Evolutionary conservation across 2,329 filamentous ascomycete species (phyloP), one percentile per base, ranked within the genome.

Genomic region (Ceratocystis eucalypticola): DNA sequence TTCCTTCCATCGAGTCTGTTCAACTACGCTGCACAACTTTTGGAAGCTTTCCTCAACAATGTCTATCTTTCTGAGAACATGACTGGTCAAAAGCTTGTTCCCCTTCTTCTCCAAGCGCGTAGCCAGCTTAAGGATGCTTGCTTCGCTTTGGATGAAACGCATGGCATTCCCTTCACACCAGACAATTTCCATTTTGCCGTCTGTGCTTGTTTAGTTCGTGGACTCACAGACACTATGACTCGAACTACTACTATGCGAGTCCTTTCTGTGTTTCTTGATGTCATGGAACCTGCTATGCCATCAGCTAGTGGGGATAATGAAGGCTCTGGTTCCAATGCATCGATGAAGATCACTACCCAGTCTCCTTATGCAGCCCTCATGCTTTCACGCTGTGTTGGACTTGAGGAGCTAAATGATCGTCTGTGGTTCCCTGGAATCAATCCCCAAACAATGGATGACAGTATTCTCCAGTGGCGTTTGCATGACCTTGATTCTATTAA

Each of bases 141-240:
- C 2, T 72, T 82, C 20, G 79, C 81, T 5, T 75, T 88, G 2
- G 86, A 88, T 69, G 83, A 86, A 33, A 80, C 82, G 5, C 88
- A 87, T 69, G 85, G 84, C 5, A 80, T 88, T 48, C 82, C 84
- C 69, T 88, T 88, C 71, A 82, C 79, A 41, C 72, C 76, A 5
- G 83, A 88, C 17, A 85, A 81, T 68, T 88, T 88, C 72, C 85
- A 88, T 71, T 85, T 84, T 70, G 85, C 86, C 0, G 80, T 87
- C 0, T 86, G 83, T 70, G 84, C 84, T 17, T 85, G 83, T 69
- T 76, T 88, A 3, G 80, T 84, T 2, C 81, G 86, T 53, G 86
- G 85, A 1, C 77, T 88, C 15, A 84, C 84, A 0, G 85, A 88
- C 69, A 80, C 81, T 1, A 77, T 80, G 48, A 88, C 85, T 7